Evolutionary conservation across 345 rosid genomes (phyloP).

Genomic region (Anacardium occidentale): DNA sequence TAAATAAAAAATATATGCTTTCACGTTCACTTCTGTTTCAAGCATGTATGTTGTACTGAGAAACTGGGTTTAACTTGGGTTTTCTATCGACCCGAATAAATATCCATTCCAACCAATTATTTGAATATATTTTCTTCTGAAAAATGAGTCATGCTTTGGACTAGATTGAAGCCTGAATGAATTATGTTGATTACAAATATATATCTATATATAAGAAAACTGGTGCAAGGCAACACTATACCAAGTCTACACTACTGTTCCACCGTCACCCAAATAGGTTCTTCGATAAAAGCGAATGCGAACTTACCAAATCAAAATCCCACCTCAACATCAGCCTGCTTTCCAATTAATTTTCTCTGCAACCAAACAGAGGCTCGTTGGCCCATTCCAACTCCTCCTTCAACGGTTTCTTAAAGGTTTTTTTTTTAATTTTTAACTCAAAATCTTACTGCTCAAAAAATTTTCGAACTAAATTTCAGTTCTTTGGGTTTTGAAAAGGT

Average conservation of each 20-base stretch:
- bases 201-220: too few relatives aligned
- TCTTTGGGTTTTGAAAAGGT: conserved; percentile 19
- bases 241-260: neutral
- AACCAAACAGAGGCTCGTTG: conserved; percentile 2
- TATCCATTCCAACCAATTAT: neutral
- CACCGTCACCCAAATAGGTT: neutral
- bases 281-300: neutral
- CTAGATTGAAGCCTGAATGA: too few relatives aligned
- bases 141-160: too few relatives aligned
- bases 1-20: neutral
- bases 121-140: neutral
- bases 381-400: neutral
- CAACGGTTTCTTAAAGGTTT: conserved; percentile 4
- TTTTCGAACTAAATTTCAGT: neutral
- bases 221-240: neutral
- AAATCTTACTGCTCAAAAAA: neutral
- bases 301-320: neutral
- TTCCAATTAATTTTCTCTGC: neutral
- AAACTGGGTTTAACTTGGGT: neutral
- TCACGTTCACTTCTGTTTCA: neutral
- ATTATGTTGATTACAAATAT: too few relatives aligned
- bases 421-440: neutral
- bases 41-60: neutral
- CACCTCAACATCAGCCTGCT: too few relatives aligned
- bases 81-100: neutral